Evolutionary conservation across 495 filamentous ascomycete genomes (phyloP).

Genomic region (Chlorociboria aeruginascens): DNA sequence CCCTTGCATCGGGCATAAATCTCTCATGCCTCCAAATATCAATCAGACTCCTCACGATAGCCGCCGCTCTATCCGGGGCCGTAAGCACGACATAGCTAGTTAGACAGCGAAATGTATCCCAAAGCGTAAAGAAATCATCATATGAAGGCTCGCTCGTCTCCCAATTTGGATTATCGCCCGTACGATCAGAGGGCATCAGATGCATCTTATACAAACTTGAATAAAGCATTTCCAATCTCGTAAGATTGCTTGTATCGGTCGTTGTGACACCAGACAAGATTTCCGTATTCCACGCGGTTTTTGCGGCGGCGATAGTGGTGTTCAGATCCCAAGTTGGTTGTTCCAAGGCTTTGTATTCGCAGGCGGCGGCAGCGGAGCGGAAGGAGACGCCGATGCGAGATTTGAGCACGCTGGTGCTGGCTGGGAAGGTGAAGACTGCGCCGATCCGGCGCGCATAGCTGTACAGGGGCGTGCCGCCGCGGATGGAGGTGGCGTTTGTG

Average conservation of each 20-base stretch:
- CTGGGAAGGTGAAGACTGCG: slow-evolving; percentile 23
- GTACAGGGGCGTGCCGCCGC: neutral
- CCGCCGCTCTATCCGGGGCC: slow-evolving; percentile 47
- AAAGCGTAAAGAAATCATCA: slow-evolving; percentile 53
- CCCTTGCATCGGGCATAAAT: slow-evolving; percentile 54
- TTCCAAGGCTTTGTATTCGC: slow-evolving; percentile 50
- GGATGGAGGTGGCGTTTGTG: neutral
- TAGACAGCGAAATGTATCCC: slow-evolving; percentile 61
- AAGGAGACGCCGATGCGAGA: slow-evolving; percentile 50
- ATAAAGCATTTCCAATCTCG: slow-evolving; percentile 1
- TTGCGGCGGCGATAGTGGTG: slow-evolving; percentile 34
- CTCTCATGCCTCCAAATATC: slow-evolving; percentile 61
- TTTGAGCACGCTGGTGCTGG: neutral
- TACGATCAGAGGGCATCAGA: slow-evolving; percentile 66
- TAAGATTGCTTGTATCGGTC: neutral
- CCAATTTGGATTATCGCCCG: slow-evolving; percentile 67
- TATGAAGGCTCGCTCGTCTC: slow-evolving; percentile 59
- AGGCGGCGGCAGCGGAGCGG: slow-evolving; percentile 50
- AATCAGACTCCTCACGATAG: slow-evolving; percentile 56
- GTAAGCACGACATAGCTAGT: slow-evolving; percentile 54
- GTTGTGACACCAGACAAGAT: slow-evolving; percentile 1
- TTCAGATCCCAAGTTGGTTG: slow-evolving; percentile 56
- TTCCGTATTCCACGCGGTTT: slow-evolving; percentile 36
- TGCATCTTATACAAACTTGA: slow-evolving; percentile 44
- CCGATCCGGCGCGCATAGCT: slow-evolving; percentile 21